Conservation (phyloP, 768 basidiomycete genomes). For the Hypholoma fasciculare region DNA sequence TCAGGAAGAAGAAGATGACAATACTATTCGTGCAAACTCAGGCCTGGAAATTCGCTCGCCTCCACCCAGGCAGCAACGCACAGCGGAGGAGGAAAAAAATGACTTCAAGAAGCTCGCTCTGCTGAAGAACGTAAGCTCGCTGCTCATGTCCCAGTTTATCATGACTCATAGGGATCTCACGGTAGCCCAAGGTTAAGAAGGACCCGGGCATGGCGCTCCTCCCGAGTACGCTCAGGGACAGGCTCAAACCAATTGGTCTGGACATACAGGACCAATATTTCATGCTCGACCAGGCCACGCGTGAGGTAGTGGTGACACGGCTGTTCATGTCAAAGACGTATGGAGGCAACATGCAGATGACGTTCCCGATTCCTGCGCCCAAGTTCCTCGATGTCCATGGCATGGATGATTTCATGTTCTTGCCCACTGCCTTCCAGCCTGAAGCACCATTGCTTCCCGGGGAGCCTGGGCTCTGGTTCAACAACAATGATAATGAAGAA, state of each 20-base stretch:
- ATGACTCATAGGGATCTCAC: not conserved
- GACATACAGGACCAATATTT: slow-evolving; percentile 20
- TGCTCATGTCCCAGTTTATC: not conserved
- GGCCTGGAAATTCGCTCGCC: no score
- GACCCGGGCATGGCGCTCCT: slow-evolving; percentile 3
- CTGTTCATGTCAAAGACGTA: slow-evolving; percentile 28
- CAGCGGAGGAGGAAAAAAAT: not conserved
- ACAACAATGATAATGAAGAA: not conserved
- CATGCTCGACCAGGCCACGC: slow-evolving; percentile 19
- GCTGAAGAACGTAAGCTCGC: not conserved
- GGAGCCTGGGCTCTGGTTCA: slow-evolving; percentile 32
- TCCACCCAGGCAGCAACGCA: no score
- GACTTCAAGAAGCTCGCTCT: not conserved
- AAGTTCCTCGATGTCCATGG: slow-evolving; percentile 24
- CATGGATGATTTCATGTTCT: slow-evolving; percentile 32
- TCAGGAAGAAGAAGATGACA: no score
- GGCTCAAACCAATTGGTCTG: slow-evolving; percentile 21
- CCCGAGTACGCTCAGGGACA: slow-evolving; percentile 4
- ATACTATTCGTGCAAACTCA: no score
- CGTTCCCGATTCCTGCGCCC: slow-evolving; percentile 21
- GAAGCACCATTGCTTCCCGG: slow-evolving; percentile 36
- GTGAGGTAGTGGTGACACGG: slow-evolving; percentile 27
- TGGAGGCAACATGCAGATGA: slow-evolving; percentile 33
- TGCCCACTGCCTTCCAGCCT: slow-evolving; percentile 30
- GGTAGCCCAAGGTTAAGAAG: slow-evolving; percentile 14